Evolutionary conservation across 495 filamentous ascomycete genomes (phyloP), one percentile per base, ranked within the genome.

Genomic region (Geopyxis carbonaria): DNA sequence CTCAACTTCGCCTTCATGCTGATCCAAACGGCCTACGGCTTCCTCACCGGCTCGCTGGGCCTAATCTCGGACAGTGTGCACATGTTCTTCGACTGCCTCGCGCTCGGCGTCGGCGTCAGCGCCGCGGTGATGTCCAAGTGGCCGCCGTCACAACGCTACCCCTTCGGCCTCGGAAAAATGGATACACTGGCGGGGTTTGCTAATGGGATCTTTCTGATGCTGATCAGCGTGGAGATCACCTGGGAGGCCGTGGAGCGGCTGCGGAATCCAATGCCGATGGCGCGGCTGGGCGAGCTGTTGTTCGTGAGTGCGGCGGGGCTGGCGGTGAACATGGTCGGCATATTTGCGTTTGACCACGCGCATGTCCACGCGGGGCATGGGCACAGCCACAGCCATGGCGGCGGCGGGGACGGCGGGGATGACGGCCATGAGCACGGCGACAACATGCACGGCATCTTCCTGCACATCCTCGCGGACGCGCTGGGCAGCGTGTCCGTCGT

Each of bases 31-130:
- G 80, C 81, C 22, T 99, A 99, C 53, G 89, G 89, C 22, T 85
- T 89, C 47, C 55, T 82, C 9, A 93, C 85, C 4, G 85, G 89
- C 39, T 95, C 91, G 1, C 67, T 99, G 5, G 89, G 89, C 1
- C 67, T 99, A 2, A 73, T 99, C 3, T 93, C 83, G 48, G 89
- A 99, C 59, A 93, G 83, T 53, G 91, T 99, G 44, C 89, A 99
- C 59, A 99, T 99, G 89, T 91, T 99, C 55, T 99, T 99, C 46
- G 89, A 99, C 58, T 99, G 89, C 47, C 69, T 93, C 10, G 89
- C 89, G 14, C 68, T 99, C 15, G 76, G 79, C 1, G 81, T 95
- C 11, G 89, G 89, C 10, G 68, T 99, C 6, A 82, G 82, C 48
- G 89, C 89, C n/a, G 78, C 91, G 8, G 83, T 99, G 9, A 87